These are phyloP conservation scores for Scutellaria baicalensis DNA, from an alignment of 257 asterid species.

Conservation along the genomic window DNA sequence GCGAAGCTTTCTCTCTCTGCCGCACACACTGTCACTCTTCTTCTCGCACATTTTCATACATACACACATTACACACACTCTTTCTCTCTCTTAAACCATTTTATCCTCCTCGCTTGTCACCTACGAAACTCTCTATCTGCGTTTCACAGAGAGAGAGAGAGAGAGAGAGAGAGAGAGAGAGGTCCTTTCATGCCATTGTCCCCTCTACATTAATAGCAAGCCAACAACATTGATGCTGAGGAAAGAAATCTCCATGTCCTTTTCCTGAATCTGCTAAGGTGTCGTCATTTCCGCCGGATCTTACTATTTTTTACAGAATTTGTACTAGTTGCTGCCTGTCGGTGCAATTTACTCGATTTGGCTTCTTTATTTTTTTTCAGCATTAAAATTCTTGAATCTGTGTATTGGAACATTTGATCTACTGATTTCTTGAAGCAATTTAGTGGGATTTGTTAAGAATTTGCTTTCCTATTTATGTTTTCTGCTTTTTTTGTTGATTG, in stretches of 20 bases:
- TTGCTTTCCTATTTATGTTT: background rate
- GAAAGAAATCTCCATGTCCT: slow-evolving; percentile 17
- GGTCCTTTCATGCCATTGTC: slow-evolving; percentile 3
- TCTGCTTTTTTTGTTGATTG: background rate
- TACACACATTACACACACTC: background rate
- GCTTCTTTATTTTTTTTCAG: slow-evolving; percentile 1
- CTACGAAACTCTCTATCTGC: slow-evolving; percentile 31
- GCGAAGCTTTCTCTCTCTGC: background rate
- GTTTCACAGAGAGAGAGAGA: background rate
- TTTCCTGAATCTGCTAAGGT: slow-evolving; percentile 18
- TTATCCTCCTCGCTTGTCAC: slow-evolving; percentile 30
- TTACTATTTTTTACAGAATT: background rate
- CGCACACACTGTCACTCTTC: slow-evolving; percentile 16
- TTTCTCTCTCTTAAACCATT: slow-evolving; percentile 6
- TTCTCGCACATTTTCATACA: slow-evolving; percentile 11
- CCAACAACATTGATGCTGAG: slow-evolving; percentile 18
- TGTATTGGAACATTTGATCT: slow-evolving; percentile 18
- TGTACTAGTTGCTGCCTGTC: background rate
- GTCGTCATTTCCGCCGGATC: slow-evolving; percentile 20
- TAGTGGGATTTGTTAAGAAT: background rate
- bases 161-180: slow-evolving; percentile 7
- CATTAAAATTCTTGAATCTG: background rate
- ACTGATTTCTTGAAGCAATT: background rate
- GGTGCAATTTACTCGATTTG: background rate
- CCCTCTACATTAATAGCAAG: slow-evolving; percentile 1